Evolutionary conservation across 257 asterid genomes (phyloP).

Genomic region (Solanum appendiculatum): DNA sequence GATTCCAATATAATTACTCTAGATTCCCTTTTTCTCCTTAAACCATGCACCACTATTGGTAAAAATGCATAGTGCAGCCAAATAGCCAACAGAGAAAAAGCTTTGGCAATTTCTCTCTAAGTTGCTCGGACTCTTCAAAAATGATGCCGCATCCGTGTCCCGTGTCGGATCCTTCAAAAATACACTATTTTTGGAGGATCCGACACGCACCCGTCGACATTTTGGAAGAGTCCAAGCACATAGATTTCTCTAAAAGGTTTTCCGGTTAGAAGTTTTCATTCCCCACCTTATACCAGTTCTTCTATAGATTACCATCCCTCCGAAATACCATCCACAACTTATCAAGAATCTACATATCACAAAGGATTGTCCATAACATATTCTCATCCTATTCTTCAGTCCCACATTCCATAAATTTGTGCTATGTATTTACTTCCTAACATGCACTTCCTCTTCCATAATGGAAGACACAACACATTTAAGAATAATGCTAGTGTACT

Average conservation of each 20-base stretch:
- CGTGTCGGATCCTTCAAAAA: no score
- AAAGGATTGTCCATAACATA: not conserved
- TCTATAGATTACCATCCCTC: not conserved
- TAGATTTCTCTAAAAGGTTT: not conserved
- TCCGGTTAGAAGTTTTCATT: not conserved
- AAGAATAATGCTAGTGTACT: not conserved
- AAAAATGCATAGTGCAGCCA: not conserved
- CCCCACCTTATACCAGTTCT: not conserved
- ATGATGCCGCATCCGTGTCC: no score
- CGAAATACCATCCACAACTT: not conserved
- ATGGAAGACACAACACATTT: not conserved
- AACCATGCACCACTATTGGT: not conserved
- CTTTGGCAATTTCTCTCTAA: not conserved
- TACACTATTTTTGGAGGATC: no score
- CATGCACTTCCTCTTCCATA: not conserved
- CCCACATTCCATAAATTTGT: not conserved
- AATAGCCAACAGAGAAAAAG: not conserved
- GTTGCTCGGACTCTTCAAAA: no score
- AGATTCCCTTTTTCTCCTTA: not conserved
- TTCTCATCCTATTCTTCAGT: not conserved
- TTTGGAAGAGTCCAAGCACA: no score
- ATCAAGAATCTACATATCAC: not conserved
- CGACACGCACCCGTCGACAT: no score
- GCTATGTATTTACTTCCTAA: not conserved
- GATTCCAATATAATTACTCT: not conserved